Conservation (phyloP, 1,284 basidiomycete species). For the Trichosporon ovoides region DNA sequence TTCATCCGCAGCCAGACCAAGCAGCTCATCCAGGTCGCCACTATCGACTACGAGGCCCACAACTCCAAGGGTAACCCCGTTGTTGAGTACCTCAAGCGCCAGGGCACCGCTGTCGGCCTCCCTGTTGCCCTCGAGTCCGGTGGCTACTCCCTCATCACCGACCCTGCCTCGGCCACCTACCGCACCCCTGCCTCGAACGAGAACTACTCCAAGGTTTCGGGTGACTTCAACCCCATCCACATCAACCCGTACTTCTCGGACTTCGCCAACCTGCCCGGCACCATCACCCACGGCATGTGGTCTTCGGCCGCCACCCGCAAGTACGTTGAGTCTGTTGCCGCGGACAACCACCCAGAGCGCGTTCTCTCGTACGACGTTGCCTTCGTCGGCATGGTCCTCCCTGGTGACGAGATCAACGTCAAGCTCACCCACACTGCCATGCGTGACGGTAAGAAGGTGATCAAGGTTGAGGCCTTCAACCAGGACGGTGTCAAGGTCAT, state of each 20-base stretch:
- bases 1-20: constrained; percentile 82
- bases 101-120: constrained; percentile 72
- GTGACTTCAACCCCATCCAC: constrained; percentile 92
- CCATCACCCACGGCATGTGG: constrained; percentile 98
- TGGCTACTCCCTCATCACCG: constrained; percentile 72
- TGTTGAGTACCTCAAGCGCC: constrained; percentile 83
- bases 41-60: constrained; percentile 78
- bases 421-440: constrained; percentile 85
- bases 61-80: constrained; percentile 90
- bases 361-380: constrained; percentile 84
- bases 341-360: constrained; percentile 84
- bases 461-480: constrained; percentile 86
- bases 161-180: constrained; percentile 59
- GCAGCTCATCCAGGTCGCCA: constrained; percentile 78
- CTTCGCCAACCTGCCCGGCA: constrained; percentile 86
- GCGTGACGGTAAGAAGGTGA: constrained; percentile 86
- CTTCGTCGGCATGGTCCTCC: constrained; percentile 97
- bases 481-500: constrained; percentile 82
- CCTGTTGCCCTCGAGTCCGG: constrained; percentile 73
- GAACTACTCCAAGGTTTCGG: constrained; percentile 91
- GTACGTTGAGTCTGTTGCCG: constrained; percentile 89
- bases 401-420: constrained; percentile 80
- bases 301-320: constrained; percentile 89
- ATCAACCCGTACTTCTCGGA: constrained; percentile 97
- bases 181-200: constrained; percentile 79